Conservation (phyloP, 495 filamentous ascomycete genomes). For the Aspergillus wentii region DNA sequence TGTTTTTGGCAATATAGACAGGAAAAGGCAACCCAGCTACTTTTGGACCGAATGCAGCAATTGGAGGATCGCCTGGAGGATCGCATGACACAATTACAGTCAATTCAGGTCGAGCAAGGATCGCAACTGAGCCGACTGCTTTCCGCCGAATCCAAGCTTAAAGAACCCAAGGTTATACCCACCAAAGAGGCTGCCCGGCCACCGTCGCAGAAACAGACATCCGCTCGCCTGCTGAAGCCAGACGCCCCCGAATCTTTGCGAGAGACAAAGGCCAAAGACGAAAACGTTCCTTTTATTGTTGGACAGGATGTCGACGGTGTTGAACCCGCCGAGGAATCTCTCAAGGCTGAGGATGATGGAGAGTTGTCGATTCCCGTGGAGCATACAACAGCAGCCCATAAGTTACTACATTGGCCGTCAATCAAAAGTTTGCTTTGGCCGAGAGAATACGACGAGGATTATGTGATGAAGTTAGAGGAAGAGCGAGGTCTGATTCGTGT, state of each 20-base stretch:
- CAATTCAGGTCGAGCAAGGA: conserved; percentile 12
- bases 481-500: conserved; percentile 68
- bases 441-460: conserved; percentile 49
- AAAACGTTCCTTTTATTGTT: background rate
- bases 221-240: conserved; percentile 10
- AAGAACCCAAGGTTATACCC: conserved; percentile 4
- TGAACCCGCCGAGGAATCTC: conserved; percentile 1
- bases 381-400: conserved; percentile 77
- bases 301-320: conserved; percentile 1
- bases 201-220: conserved; percentile 6
- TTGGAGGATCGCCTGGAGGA: conserved; percentile 23
- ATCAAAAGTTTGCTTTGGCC: conserved; percentile 52
- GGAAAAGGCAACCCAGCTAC: conserved; percentile 35
- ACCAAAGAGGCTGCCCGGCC: conserved; percentile 1
- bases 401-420: conserved; percentile 65
- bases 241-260: conserved; percentile 8
- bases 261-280: conserved; percentile 11
- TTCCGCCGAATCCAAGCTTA: conserved; percentile 1
- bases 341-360: conserved; percentile 31
- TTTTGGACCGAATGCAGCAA: conserved; percentile 27
- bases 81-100: conserved; percentile 7
- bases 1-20: conserved; percentile 29
- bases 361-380: conserved; percentile 67
- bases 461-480: conserved; percentile 73
- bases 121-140: conserved; percentile 4